Evolutionary conservation across 2,329 filamentous ascomycete species (phyloP), one percentile per base, ranked within the genome.

Genomic region (Neonectria faginata): DNA sequence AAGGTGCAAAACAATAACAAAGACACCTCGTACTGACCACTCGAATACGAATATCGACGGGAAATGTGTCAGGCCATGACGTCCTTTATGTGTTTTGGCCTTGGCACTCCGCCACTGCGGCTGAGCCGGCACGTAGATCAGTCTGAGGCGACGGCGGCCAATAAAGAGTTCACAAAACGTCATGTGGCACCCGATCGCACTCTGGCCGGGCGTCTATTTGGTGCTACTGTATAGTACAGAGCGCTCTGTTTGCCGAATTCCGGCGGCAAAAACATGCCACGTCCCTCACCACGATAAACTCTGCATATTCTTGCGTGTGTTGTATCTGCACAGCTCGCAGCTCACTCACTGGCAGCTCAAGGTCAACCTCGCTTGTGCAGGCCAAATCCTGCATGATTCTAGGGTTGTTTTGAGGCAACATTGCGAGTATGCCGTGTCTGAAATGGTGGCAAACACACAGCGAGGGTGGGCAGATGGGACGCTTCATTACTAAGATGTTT

Each of bases 91-190:
- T 29, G 47, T 7, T 48, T 45, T 60, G 7, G 20, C 18, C 25
- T 50, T 16, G 47, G n/a, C 14, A 25, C 59, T 61, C 51, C 59
- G 59, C 59, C 52, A 61, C 59, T 56, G 59, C 33, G 59, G 59
- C 59, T 61, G 52, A 55, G 57, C 25, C 44, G 14, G 20, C 44
- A 25, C 5, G 3, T 20, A 27, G 20, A 20, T 42, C n/a, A 11
- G 10, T 18, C 39, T 11, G 39, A 18, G 39, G 5, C n/a, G n/a
- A 4, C n/a, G 1, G 16, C n/a, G 39, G 39, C 39, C 39, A 42
- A 42, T 20, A 3, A 10, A 42, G 39, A 11, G 3, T n/a, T 5
- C 3, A 9, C 5, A 18, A 42, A 20, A 42, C 39, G 39, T 42
- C 39, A 42, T 42, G 39, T 42, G 39, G 14, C 39, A 42, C 39